Evolutionary conservation across 2,329 filamentous ascomycete genomes (phyloP).

Genomic region (Trichophyton schoenleinii): DNA sequence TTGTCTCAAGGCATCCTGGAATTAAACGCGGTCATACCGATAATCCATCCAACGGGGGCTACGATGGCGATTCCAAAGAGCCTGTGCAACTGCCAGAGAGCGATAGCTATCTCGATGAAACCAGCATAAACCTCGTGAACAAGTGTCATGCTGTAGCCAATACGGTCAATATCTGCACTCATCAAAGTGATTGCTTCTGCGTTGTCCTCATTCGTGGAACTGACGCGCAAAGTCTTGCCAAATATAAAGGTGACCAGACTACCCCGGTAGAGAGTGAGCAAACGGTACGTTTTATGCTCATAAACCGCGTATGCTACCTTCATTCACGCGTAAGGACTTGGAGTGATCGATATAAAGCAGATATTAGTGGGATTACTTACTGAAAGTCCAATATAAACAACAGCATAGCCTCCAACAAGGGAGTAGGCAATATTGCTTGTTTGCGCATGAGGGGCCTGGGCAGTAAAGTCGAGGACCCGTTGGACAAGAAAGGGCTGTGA

Average conservation of each 20-base stretch:
- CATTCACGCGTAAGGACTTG: neutral
- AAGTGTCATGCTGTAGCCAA: constrained; percentile 11
- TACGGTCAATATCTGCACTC: constrained; percentile 19
- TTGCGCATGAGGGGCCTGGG: neutral
- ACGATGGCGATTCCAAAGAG: neutral
- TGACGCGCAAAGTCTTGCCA: neutral
- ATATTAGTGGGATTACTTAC: neutral
- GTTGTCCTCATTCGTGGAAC: neutral
- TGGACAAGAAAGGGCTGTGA: constrained; percentile 1
- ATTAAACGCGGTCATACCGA: neutral
- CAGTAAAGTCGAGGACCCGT: constrained; percentile 2
- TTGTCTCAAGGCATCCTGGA: neutral
- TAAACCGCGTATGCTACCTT: constrained; percentile 3
- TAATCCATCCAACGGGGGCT: neutral
- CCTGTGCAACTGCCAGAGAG: constrained; percentile 3
- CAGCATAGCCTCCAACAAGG: neutral
- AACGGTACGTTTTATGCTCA: constrained; percentile 4
- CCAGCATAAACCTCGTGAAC: constrained; percentile 19
- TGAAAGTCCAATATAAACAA: constrained; percentile 5
- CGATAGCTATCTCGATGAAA: constrained; percentile 7
- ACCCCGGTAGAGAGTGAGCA: neutral
- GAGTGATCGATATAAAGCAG: neutral
- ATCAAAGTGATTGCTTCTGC: constrained; percentile 16
- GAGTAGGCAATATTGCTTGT: neutral
- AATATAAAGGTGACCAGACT: constrained; percentile 1